Base-by-base conservation (phyloP, 768 basidiomycete species). In the Tricholoma sp. region DNA sequence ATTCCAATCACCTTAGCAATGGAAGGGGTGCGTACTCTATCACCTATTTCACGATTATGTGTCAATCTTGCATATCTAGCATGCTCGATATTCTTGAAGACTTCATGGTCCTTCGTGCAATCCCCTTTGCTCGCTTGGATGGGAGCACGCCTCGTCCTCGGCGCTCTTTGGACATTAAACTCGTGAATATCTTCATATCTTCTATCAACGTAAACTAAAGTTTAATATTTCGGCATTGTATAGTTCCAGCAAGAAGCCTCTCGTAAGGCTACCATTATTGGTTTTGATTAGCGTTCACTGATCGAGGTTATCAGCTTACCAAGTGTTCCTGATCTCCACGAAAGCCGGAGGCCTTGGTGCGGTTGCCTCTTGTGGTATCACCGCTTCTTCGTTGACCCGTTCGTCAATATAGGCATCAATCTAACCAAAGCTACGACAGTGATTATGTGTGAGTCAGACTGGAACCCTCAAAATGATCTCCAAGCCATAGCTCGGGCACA, bases 401-500 rank as follows among this genome's bases (percentile, higher is more conserved):
- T 61, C 59, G 18, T 12, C 45, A 61, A 65, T 37, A 57, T 76
- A 74, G 89, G 90, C 50, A 90, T 93, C 71, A 93, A 93, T 64
- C 76, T 93, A 50, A 91, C 91, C 54, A 91, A 80, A 57, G 91
- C 91, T 4, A 81, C 88, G 47, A 85, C 83, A 3, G 88, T 90
- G 59, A 84, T 91, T 65, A 87, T 92, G 77, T 88, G 85, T 60
- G 90, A 92, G 66, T 80, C 77, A 0, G 82, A 83, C 47, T 84
- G 83, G 82, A 84, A 84, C 66, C 83, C 83, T 13, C 81, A 91
- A 68, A 91, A 89, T 66, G 91, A 93, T 66, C 71, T 92, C 6
- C 90, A 92, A 70, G 91, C 91, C 0, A 90, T 92, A 68, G 91
- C 91, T 20, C 79, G 91, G 41, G 91, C 91, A 0, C 91, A 92